Base-by-base conservation (phyloP, 1,284 basidiomycete species). In the Apiotrichum brassicae region DNA sequence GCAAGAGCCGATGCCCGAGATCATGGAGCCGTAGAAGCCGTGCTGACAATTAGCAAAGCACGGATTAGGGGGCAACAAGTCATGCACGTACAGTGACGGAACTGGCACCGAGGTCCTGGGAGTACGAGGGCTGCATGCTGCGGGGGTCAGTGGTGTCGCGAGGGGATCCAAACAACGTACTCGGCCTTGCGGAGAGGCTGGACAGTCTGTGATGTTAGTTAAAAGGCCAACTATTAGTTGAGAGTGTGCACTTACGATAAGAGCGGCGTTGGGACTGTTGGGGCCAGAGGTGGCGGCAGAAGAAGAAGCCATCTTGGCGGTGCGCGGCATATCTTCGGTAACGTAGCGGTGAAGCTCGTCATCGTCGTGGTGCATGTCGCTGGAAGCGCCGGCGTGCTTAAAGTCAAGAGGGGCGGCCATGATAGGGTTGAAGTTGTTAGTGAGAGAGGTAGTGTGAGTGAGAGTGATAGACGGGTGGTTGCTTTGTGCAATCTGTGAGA, bases 11-110 rank as follows among this genome's bases (percentile, higher is more conserved):
- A 76, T 65, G 23, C 63, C 75, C 58, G 91, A 83, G 60, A 93
- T 77, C 70, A 89, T 76, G 13, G 83, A 84, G 2, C 91, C 91
- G 63, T 94, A 94, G 47, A 87, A 53, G 23, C 89, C 91, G 72
- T 93, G 89, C n/a, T 81, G 81, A 32, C 19, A 18, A 19, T 20
- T 84, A 82, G 77, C 80, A 45, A 5, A 44, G 38, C 14, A 48
- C n/a, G 11, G 38, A 50, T 46, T 63, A 50, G 43, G 51, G 19
- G 47, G n/a, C n/a, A n/a, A n/a, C n/a, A n/a, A n/a, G n/a, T n/a
- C n/a, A n/a, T n/a, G n/a, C n/a, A 66, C 84, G 81, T 20, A 76
- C 66, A 45, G 62, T 60, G 47, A 71, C 65, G 1, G 60, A 51
- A 20, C 43, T 75, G 16, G 81, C 78, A 42, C 88, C 89, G 47